A percentile compares a stretch with the other conserved stretches of the same genome.
These are phyloP conservation scores for Saccharomycopsis schoenii DNA, from an alignment of 805 yeast genomes.

Conservation along the genomic window DNA sequence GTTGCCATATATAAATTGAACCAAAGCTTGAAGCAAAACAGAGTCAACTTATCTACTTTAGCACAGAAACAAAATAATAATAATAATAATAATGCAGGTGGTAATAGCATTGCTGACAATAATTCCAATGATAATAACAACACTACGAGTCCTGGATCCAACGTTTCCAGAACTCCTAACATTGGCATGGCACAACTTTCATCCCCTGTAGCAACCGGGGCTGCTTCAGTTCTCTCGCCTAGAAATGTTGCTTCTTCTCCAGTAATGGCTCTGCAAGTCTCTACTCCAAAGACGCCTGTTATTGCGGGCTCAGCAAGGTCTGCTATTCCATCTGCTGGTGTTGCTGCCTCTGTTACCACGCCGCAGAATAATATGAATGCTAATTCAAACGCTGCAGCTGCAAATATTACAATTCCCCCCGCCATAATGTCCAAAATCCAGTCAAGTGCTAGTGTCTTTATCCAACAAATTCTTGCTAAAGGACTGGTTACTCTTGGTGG, in stretches of 20 bases:
- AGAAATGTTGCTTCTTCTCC: constrained; percentile 12
- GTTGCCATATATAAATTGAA: constrained; percentile 9
- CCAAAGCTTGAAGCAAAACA: constrained; percentile 11
- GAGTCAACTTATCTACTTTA: constrained; percentile 16
- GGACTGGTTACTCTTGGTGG: constrained; percentile 1
- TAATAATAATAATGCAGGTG: not conserved
- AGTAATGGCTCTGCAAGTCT: not conserved
- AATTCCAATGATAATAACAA: constrained; percentile 1
- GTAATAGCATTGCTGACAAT: not conserved
- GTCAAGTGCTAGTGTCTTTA: not conserved
- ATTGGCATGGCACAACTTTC: constrained; percentile 13
- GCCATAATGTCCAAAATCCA: not conserved
- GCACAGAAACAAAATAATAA: constrained; percentile 11
- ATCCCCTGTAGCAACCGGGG: constrained; percentile 19
- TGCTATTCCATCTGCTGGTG: not conserved
- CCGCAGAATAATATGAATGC: not conserved
- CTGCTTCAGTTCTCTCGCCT: constrained; percentile 16
- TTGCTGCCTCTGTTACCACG: not conserved
- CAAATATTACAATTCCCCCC: not conserved
- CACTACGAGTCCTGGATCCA: not conserved
- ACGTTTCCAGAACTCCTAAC: not conserved
- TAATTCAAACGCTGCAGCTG: not conserved
- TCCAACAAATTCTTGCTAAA: not conserved
- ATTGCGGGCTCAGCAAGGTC: not conserved
- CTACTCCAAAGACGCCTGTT: not conserved